Evolutionary conservation across 1,284 basidiomycete genomes (phyloP).

Genomic region (Papiliotrema flavescens): DNA sequence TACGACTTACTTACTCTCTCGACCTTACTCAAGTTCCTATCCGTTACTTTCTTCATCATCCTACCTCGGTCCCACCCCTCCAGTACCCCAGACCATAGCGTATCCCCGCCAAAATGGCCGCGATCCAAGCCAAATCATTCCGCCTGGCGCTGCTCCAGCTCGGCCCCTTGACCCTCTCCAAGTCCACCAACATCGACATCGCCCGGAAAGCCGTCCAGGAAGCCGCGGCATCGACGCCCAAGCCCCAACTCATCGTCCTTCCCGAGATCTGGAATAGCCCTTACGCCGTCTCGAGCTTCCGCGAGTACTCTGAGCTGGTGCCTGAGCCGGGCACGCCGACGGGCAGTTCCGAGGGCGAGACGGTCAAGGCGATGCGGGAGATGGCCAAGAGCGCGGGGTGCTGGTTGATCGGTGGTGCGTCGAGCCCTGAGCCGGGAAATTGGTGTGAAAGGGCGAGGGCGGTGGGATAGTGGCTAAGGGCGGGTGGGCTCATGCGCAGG

Average conservation of each 20-base stretch:
- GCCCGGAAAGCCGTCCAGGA: constrained; percentile 71
- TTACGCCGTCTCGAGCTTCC: constrained; percentile 83
- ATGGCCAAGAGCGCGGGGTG: constrained; percentile 75
- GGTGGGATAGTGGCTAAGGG: neutral
- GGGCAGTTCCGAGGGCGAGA: constrained; percentile 55
- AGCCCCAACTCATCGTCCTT: constrained; percentile 77
- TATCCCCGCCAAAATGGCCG: constrained; percentile 26
- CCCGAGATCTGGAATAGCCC: constrained; percentile 99
- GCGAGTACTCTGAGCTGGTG: constrained; percentile 78
- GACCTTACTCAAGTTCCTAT: no score
- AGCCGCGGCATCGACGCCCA: constrained; percentile 56
- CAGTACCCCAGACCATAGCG: no score
- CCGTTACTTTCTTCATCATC: no score
- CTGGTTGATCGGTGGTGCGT: constrained; percentile 86
- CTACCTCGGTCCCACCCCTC: no score
- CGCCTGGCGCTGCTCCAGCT: constrained; percentile 83
- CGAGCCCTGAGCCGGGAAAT: neutral
- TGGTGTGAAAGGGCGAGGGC: neutral
- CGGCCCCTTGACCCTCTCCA: constrained; percentile 64
- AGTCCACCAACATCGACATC: constrained; percentile 70
- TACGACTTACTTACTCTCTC: no score
- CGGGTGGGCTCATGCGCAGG: constrained; percentile 52
- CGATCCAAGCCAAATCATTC: constrained; percentile 59
- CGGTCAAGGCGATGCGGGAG: constrained; percentile 74
- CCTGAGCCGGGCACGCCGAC: constrained; percentile 44